Base-by-base conservation (phyloP, 371 early-diverging fungal genomes). In the Mycotypha africana region DNA sequence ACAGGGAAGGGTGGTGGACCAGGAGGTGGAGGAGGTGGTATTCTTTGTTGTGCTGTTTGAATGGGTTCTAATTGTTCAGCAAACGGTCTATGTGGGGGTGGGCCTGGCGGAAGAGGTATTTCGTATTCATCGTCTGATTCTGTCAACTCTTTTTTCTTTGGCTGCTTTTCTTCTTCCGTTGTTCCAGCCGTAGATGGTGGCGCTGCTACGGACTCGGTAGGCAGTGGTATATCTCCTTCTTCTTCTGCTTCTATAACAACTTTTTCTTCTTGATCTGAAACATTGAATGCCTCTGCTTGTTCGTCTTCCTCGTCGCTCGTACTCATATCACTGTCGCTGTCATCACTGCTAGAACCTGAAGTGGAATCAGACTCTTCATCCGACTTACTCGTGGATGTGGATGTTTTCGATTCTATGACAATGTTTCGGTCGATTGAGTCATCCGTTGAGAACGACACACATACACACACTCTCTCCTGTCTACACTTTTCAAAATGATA, bases 51-150 rank as follows among this genome's bases (percentile, higher is more conserved):
- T 33, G 21, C 20, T 14, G 9, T 20, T 33, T 45, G 45, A 11
- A 49, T 26, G 1, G 45, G 53, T 14, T 30, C 37, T 1, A 59
- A 42, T 30, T 59, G 59, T 16, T 42, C 38, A 1, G 45, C 49
- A 59, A 59, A 59, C 2, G 69, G 67, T 45, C 57, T 53, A 24
- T 57, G 56, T 19, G 74, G 74, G 16, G 67, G 69, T 24, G 74
- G 74, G 0, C 69, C 74, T 38, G 62, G 56, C 21, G 74, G 74
- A 22, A 73, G 46, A 17, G 74, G 74, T 21, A 73, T 68, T 42
- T 67, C 68, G 39, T 65, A 61, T 38, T 67, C 67, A 41, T 65
- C 65, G 39, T 69, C 70, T 20, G 64, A 63, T 51, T 63, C 64
- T 30, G 56, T 51, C 30, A 58, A 26, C 19, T 39, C 38, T 22